Conservation (phyloP, 129 eudicot genomes). For the Centella asiatica region DNA sequence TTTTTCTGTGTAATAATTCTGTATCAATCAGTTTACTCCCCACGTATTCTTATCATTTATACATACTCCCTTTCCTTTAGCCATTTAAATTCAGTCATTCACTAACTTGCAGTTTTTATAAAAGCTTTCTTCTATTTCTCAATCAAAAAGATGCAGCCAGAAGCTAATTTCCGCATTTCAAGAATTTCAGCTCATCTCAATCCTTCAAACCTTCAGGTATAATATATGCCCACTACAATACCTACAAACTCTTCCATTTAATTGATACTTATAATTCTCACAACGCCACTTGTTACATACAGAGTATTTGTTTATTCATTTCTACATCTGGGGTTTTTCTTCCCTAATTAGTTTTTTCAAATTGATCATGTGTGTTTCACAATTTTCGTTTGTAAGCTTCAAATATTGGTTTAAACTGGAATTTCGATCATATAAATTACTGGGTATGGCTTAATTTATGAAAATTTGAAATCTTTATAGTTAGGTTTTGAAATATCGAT, state of each 20-base stretch:
- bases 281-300: background rate
- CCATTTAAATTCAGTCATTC: slow-evolving; percentile 21
- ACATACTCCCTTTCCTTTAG: too few relatives aligned
- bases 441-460: slow-evolving; percentile 9
- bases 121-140: background rate
- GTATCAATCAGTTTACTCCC: slow-evolving; percentile 16
- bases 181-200: slow-evolving; percentile 80
- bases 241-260: background rate
- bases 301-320: background rate
- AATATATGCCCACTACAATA: background rate
- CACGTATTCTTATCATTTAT: background rate
- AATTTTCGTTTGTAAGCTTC: background rate
- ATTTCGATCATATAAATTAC: too few relatives aligned
- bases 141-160: slow-evolving; percentile 31
- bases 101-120: too few relatives aligned
- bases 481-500: background rate
- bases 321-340: background rate
- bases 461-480: background rate
- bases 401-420: background rate
- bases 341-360: background rate
- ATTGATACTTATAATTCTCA: background rate
- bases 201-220: slow-evolving; percentile 62
- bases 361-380: background rate
- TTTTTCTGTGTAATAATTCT: slow-evolving; percentile 8
- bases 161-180: slow-evolving; percentile 61